Evolutionary conservation across 139 green algal genomes (phyloP).

Genomic region (Chlamydomonas sp.): DNA sequence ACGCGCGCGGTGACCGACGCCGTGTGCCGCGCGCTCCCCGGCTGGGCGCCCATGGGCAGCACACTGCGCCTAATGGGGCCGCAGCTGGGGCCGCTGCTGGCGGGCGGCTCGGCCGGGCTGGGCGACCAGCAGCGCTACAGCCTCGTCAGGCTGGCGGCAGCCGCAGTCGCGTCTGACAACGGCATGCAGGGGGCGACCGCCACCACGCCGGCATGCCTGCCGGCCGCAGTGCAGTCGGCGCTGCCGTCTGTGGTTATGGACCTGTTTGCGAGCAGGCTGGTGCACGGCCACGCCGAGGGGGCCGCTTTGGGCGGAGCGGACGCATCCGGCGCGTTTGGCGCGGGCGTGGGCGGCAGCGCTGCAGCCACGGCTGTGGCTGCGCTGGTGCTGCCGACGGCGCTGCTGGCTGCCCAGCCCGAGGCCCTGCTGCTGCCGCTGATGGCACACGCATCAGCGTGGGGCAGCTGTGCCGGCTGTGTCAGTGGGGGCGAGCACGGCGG

Average conservation of each 20-base stretch:
- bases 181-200: not conserved
- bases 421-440: not conserved
- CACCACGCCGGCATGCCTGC: not conserved
- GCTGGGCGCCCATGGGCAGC: not conserved
- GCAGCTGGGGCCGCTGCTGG: not conserved
- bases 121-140: conserved; percentile 7
- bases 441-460: not conserved
- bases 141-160: not conserved
- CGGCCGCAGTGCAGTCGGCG: not conserved
- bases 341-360: not conserved
- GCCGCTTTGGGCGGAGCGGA: no score
- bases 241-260: not conserved
- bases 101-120: not conserved
- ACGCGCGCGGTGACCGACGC: not conserved
- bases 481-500: not conserved
- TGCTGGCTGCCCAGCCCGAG: not conserved
- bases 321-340: not conserved
- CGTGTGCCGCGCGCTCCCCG: conserved; percentile 1
- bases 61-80: not conserved
- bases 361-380: not conserved
- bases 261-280: not conserved
- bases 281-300: not conserved
- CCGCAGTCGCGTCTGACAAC: not conserved
- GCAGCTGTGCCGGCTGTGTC: not conserved
- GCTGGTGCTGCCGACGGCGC: not conserved